phyloP scores from a whole-genome alignment of 108 stramenopile genomes.

The Skeletonema tropicum region DNA sequence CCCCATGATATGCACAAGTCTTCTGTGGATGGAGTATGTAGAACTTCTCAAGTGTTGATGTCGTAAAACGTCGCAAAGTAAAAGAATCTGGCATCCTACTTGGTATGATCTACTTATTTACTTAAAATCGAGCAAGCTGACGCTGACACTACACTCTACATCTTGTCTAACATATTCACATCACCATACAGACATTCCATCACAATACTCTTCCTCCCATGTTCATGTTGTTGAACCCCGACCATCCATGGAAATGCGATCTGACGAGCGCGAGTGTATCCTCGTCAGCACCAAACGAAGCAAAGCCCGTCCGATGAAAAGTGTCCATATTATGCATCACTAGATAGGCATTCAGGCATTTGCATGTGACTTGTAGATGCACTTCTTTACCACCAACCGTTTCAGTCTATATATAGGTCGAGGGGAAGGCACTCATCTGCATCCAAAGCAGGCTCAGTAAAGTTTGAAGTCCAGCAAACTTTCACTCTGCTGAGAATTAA shows the following conservation, averaged over 20 bases:
- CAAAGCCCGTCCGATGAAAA: not conserved
- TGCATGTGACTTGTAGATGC: not conserved
- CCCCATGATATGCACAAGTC: too few species aligned
- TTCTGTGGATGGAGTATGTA: too few species aligned
- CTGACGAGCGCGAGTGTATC: not conserved
- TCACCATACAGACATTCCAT: too few species aligned
- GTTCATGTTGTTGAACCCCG: too few species aligned
- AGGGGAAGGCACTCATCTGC: not conserved
- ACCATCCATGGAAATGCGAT: not conserved
- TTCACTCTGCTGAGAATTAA: too few species aligned
- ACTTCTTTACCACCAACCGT: not conserved
- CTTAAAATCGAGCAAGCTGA: too few species aligned
- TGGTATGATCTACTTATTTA: too few species aligned
- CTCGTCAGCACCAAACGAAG: not conserved
- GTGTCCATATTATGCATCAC: not conserved
- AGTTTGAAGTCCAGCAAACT: not conserved
- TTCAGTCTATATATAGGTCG: rapidly evolving
- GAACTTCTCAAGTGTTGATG: too few species aligned
- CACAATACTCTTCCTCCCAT: not conserved
- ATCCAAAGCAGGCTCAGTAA: not conserved
- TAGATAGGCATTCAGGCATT: not conserved
- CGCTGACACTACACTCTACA: too few species aligned
- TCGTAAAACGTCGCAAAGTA: too few species aligned
- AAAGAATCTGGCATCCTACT: too few species aligned
- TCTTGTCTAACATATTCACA: too few species aligned